Percentiles rank a stretch among this genome's conserved stretches.
Conservation (phyloP, 2,329 filamentous ascomycete species). For the Apiospora marii region DNA sequence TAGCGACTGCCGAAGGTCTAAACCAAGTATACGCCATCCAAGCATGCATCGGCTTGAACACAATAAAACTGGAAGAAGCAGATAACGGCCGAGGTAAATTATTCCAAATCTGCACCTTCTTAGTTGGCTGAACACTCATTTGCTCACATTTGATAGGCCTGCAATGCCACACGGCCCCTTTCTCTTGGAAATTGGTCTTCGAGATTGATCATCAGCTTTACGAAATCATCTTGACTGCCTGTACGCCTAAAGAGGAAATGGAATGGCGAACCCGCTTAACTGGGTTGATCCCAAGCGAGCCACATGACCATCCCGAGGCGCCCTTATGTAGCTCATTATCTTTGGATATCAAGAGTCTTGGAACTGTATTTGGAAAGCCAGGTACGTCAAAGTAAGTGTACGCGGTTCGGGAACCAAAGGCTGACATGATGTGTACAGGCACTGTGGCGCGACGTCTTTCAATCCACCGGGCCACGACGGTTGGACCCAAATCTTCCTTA, state of each 20-base stretch:
- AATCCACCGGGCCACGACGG: slow-evolving; percentile 79
- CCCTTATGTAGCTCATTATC: slow-evolving; percentile 69
- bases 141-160: slow-evolving; percentile 65
- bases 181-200: slow-evolving; percentile 93
- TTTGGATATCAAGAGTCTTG: slow-evolving; percentile 76
- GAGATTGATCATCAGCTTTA: slow-evolving; percentile 78
- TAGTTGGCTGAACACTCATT: slow-evolving; percentile 24
- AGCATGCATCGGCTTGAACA: slow-evolving; percentile 74
- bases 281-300: slow-evolving; percentile 58
- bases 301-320: slow-evolving; percentile 54
- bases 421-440: slow-evolving; percentile 48
- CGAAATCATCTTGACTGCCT: slow-evolving; percentile 88
- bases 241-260: slow-evolving; percentile 78
- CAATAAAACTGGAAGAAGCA: slow-evolving; percentile 71
- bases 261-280: slow-evolving; percentile 79
- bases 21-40: slow-evolving; percentile 75
- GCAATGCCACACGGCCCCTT: slow-evolving; percentile 84
- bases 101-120: slow-evolving; percentile 12
- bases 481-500: slow-evolving; percentile 71
- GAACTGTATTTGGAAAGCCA: slow-evolving; percentile 77
- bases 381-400: slow-evolving; percentile 49
- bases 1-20: slow-evolving; percentile 73
- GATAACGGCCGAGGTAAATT: slow-evolving; percentile 76
- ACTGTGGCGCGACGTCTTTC: slow-evolving; percentile 74
- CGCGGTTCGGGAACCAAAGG: background rate